Evolutionary conservation across 257 asterid species (phyloP).

Genomic region (Capsicum chinense): DNA sequence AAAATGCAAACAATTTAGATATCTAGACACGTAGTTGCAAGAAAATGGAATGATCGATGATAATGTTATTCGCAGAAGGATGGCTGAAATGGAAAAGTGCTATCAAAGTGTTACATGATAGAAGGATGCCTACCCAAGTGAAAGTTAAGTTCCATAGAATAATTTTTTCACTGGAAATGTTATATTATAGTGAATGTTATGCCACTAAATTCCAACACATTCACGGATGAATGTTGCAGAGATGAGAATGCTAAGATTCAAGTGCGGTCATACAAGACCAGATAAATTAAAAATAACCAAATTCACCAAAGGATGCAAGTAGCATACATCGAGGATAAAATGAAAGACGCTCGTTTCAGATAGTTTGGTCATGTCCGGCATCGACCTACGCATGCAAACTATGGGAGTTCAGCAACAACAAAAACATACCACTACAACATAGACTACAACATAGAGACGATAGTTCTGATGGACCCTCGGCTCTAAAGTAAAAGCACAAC

Average conservation of each 20-base stretch:
- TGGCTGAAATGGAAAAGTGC: neutral
- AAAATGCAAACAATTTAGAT: neutral
- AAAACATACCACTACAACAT: no score
- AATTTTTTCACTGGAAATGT: neutral
- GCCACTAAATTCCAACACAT: neutral
- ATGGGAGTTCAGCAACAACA: neutral
- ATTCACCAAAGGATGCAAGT: neutral
- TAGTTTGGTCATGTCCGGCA: neutral
- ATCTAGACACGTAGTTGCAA: neutral
- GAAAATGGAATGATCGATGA: neutral
- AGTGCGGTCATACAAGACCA: neutral
- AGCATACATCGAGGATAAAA: neutral
- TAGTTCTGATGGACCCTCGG: no score
- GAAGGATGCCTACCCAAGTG: neutral
- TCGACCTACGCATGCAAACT: neutral
- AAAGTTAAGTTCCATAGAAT: neutral
- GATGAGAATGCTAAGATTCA: neutral
- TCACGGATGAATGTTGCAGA: neutral
- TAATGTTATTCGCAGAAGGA: neutral
- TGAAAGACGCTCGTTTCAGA: neutral
- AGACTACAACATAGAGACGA: no score
- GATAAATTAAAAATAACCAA: neutral
- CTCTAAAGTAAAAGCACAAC: no score
- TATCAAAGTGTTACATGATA: neutral
- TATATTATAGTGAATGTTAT: neutral